Percentiles rank a stretch among this genome's conserved stretches.
Evolutionary conservation across 805 yeast genomes (phyloP).

Genomic region (Kodamaea nitidulidarum): DNA sequence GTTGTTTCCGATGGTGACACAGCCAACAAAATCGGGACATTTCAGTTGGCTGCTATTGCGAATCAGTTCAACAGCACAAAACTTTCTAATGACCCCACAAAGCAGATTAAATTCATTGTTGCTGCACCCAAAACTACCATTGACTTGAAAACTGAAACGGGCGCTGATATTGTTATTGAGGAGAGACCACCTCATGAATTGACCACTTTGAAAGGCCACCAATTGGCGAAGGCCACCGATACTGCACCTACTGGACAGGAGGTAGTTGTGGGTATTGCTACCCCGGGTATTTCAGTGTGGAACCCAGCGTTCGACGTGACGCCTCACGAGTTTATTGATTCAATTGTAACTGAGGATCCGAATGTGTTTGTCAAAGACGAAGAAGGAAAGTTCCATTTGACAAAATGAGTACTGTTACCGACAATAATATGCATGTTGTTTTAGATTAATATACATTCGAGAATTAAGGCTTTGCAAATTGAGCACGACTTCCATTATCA

Average conservation of each 20-base stretch:
- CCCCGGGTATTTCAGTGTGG: constrained; percentile 84
- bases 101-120: constrained; percentile 73
- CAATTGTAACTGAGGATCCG: constrained; percentile 81
- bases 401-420: constrained; percentile 3
- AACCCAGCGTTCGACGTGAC: constrained; percentile 96
- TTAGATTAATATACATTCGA: constrained; percentile 6
- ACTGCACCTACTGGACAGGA: constrained; percentile 26
- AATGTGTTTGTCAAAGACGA: constrained; percentile 46
- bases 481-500: too few relatives aligned
- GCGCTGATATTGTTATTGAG: constrained; percentile 79
- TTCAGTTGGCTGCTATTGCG: constrained; percentile 76
- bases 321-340: constrained; percentile 76
- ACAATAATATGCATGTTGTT: constrained; percentile 6
- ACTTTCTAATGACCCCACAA: constrained; percentile 8
- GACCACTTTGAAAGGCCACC: constrained; percentile 65
- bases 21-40: constrained; percentile 95
- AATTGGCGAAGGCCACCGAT: constrained; percentile 2
- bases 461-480: too few relatives aligned
- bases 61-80: constrained; percentile 36
- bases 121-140: constrained; percentile 95
- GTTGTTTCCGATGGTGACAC: constrained; percentile 91
- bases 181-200: constrained; percentile 81
- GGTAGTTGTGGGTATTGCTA: constrained; percentile 71
- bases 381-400: constrained; percentile 48
- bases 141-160: constrained; percentile 61